A percentile compares a stretch with the other conserved stretches of the same genome.
Evolutionary conservation across 805 yeast species (phyloP).

Genomic region (Saccharomycodes ludwigii): DNA sequence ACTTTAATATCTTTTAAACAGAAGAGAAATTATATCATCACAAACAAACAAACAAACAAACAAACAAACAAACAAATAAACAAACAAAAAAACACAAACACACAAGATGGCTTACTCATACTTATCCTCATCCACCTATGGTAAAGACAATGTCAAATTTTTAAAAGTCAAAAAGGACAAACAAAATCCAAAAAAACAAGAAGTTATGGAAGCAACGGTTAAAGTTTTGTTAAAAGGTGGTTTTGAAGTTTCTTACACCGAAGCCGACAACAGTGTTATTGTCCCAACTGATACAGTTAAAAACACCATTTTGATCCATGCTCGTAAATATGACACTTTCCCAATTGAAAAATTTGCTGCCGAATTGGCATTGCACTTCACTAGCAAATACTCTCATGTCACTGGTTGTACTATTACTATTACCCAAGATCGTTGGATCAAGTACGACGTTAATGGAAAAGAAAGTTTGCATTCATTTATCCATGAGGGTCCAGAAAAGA

Average conservation of each 20-base stretch:
- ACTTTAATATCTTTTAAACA: no score
- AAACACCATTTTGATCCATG: conserved; percentile 75
- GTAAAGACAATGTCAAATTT: conserved; percentile 87
- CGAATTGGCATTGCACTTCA: conserved; percentile 70
- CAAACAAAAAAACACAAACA: conserved; percentile 1
- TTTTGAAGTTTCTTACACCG: conserved; percentile 70
- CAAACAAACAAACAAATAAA: conserved; percentile 1
- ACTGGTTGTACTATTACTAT: conserved; percentile 57
- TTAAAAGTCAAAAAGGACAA: conserved; percentile 78
- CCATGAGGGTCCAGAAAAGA: conserved; percentile 75
- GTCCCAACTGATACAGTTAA: conserved; percentile 93
- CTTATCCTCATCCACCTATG: conserved; percentile 52
- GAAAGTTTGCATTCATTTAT: conserved; percentile 74
- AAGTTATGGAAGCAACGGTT: conserved; percentile 78
- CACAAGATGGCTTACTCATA: conserved; percentile 15
- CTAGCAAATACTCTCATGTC: conserved; percentile 65
- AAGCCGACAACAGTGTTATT: conserved; percentile 79
- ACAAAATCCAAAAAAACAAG: conserved; percentile 58
- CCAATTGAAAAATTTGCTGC: conserved; percentile 88
- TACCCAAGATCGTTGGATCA: conserved; percentile 69
- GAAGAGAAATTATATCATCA: no score
- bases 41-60: not conserved
- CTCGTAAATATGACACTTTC: conserved; percentile 74
- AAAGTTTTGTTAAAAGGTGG: conserved; percentile 63
- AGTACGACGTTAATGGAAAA: conserved; percentile 61